Evolutionary conservation across 805 yeast genomes (phyloP).

Genomic region (Candida krabiensis): DNA sequence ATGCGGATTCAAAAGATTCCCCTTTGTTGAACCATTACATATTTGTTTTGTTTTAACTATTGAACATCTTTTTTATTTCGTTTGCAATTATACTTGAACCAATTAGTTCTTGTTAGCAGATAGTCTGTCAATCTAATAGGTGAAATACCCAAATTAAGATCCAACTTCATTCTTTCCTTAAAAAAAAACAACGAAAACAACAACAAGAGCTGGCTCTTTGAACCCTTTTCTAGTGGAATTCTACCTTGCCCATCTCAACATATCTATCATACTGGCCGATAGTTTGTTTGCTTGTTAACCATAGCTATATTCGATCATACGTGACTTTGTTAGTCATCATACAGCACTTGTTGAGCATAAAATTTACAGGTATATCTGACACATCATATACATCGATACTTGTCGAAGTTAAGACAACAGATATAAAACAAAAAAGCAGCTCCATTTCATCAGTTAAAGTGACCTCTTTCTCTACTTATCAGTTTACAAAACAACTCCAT

Average conservation of each 20-base stretch:
- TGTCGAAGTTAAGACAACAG: too few relatives aligned
- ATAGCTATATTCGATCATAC: neutral
- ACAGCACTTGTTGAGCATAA: neutral
- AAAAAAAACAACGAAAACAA: neutral
- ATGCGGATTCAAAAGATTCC: too few relatives aligned
- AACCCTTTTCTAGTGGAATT: too few relatives aligned
- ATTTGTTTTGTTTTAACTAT: neutral
- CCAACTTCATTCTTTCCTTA: neutral
- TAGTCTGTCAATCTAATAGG: neutral
- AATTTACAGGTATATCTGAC: neutral
- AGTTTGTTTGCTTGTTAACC: too few relatives aligned
- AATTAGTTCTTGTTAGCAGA: neutral
- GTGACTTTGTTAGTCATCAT: neutral
- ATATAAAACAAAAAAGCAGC: too few relatives aligned
- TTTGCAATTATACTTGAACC: neutral
- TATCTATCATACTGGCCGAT: too few relatives aligned
- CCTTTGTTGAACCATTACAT: neutral
- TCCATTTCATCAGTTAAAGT: too few relatives aligned
- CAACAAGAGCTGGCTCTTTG: neutral
- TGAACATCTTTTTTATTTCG: neutral
- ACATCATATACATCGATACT: too few relatives aligned
- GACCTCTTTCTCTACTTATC: conserved; percentile 1
- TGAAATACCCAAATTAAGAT: neutral
- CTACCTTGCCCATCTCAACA: too few relatives aligned
- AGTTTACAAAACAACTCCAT: neutral